Base-by-base conservation (phyloP, 23 red algal genomes). In the Cyanidiococcus yangmingshanensis region DNA sequence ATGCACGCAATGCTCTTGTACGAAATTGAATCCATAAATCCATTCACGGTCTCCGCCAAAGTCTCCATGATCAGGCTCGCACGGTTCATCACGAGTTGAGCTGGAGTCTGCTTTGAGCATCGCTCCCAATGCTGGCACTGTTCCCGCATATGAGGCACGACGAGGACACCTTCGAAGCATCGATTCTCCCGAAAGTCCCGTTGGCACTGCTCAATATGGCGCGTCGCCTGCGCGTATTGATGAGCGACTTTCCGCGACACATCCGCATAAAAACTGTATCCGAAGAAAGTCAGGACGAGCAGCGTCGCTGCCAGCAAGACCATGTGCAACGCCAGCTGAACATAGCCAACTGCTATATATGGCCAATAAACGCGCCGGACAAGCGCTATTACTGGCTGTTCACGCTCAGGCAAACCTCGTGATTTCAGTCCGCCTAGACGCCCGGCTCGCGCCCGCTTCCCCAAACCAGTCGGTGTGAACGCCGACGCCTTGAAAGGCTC, bases 1-100 rank as follows among this genome's bases (percentile, higher is more conserved):
- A 71, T 2, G 32, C 63, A 71, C 63, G 63, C 63, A 29, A 71
- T 30, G 63, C 63, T 71, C 63, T 71, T 71, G 27, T 71, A 71
- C 3, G 63, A 71, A 35, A 71, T 71, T 7, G 63, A 32, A 35
- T 71, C 63, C 63, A 71, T 25, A 29, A 71, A 71, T 7, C 63
- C 63, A 35, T 71, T 71, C n/a, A 71, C n/a, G n/a, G 32, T 30
- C 63, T 71, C 63, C 16, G 63, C 63, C 12, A 71, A 29, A 7
- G 63, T 71, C 63, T 71, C 63, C n/a, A 35, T 71, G 63, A 71
- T 25, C 63, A 71, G 27, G 21, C 63, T 25, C 63, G 63, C 63
- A 12, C 63, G 7, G 27, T 71, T 71, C 63, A 71, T 35, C 12
- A 71, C 63, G n/a, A 71, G 32, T 29, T 71, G 63, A 12, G 21